Conservation (phyloP, 2,329 filamentous ascomycete genomes). For the Penicillium aurantiogriseum region DNA sequence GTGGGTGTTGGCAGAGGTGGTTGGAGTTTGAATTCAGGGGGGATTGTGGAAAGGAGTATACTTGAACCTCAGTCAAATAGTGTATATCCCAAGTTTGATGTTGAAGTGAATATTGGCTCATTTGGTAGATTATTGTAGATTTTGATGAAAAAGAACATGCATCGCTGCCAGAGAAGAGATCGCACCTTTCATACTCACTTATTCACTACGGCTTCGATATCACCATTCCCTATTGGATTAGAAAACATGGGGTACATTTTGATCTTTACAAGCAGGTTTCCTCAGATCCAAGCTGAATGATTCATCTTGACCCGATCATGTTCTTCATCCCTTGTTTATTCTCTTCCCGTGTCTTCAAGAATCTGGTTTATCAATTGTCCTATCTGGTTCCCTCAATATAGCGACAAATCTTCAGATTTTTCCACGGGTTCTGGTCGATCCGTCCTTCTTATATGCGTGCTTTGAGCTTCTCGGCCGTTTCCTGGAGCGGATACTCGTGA, state of each 20-base stretch:
- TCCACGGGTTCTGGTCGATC: not conserved
- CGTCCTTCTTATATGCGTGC: slow-evolving; percentile 10
- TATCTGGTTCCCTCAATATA: not conserved
- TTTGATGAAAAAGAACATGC: not conserved
- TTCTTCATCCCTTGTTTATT: not conserved
- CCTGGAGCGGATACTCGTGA: slow-evolving; percentile 66
- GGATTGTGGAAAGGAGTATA: not conserved
- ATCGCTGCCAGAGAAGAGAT: not conserved
- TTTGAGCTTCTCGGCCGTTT: slow-evolving; percentile 16
- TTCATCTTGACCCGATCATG: not conserved
- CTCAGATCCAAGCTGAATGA: not conserved
- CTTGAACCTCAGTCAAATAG: not conserved
- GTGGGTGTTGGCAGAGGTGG: not conserved
- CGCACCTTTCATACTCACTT: not conserved
- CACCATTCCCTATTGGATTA: not conserved
- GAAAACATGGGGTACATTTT: not conserved
- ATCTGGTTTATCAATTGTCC: not conserved
- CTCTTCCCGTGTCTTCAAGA: not conserved
- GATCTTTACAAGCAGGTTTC: not conserved
- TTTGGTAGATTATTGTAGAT: not conserved
- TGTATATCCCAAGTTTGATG: not conserved
- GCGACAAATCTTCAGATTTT: not conserved
- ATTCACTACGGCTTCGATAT: not conserved
- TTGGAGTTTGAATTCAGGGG: not conserved
- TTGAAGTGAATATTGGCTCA: not conserved